phyloP scores from a whole-genome alignment of 2,329 filamentous ascomycete genomes.

The Fusarium pseudocircinatum region DNA sequence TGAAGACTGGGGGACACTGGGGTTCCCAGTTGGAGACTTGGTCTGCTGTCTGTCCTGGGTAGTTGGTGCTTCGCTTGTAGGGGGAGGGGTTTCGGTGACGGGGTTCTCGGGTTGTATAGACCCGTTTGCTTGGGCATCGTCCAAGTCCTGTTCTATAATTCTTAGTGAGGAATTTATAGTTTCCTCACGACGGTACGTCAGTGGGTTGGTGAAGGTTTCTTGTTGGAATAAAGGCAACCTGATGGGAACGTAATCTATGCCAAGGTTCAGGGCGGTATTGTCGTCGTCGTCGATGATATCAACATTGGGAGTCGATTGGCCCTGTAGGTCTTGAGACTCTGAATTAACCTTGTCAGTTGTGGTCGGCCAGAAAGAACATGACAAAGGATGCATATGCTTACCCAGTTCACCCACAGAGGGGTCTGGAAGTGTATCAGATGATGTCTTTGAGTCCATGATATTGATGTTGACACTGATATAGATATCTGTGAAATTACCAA shows the following conservation, averaged over 20 bases:
- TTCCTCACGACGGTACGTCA: not conserved
- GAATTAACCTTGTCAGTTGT: not conserved
- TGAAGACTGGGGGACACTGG: too few relatives aligned
- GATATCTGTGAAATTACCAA: not conserved
- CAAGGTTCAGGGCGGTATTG: not conserved
- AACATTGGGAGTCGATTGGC: too few relatives aligned
- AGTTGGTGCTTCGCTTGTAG: too few relatives aligned
- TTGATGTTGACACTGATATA: not conserved
- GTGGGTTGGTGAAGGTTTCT: not conserved
- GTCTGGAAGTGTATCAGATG: not conserved
- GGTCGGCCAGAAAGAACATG: not conserved
- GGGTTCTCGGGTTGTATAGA: too few relatives aligned
- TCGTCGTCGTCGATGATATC: not conserved
- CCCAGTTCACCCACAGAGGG: not conserved
- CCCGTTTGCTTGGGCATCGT: not conserved
- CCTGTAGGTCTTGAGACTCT: not conserved
- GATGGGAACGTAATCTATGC: not conserved
- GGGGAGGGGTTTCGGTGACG: too few relatives aligned
- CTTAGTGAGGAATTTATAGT: too few relatives aligned
- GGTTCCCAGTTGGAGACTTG: too few relatives aligned
- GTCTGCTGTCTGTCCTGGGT: too few relatives aligned
- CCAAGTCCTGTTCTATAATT: not conserved
- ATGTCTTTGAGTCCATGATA: not conserved
- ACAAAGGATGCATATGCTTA: not conserved
- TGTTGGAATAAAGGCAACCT: not conserved